Evolutionary conservation across 306 rosid genomes (phyloP).

Genomic region (Malus orientalis): DNA sequence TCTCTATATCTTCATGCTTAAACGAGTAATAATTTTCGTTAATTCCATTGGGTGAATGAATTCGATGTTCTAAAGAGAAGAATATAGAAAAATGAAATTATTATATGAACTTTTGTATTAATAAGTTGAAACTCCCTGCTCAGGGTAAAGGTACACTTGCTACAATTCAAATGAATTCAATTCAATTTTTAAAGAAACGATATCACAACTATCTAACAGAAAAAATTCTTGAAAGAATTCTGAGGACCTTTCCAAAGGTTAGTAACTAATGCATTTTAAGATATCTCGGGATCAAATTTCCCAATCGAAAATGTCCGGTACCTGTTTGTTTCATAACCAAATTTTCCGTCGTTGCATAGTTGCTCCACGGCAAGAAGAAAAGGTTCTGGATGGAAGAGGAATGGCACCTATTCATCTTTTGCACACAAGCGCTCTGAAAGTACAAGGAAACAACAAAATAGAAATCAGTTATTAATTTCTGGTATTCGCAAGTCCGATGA

Average conservation of each 20-base stretch:
- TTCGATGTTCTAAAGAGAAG: background rate
- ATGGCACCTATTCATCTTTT: constrained; percentile 43
- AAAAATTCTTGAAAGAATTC: constrained; percentile 14
- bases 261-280: constrained; percentile 13
- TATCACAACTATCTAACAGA: constrained; percentile 15
- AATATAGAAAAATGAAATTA: background rate
- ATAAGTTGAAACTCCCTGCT: constrained; percentile 9
- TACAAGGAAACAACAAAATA: background rate
- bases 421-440: constrained; percentile 74
- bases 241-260: constrained; percentile 16
- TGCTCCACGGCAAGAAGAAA: background rate
- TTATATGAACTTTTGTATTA: no score
- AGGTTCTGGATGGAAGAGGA: constrained; percentile 1
- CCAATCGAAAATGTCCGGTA: constrained; percentile 8
- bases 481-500: background rate
- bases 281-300: constrained; percentile 13
- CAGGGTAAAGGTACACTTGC: constrained; percentile 21
- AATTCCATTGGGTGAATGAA: background rate
- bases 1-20: no score
- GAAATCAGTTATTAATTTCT: background rate
- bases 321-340: constrained; percentile 12
- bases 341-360: background rate
- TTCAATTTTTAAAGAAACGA: background rate
- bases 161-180: constrained; percentile 10
- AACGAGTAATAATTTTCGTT: no score